These are phyloP conservation scores for Alternaria rosae DNA, from an alignment of 2,329 filamentous ascomycete species.

Conservation along the genomic window DNA sequence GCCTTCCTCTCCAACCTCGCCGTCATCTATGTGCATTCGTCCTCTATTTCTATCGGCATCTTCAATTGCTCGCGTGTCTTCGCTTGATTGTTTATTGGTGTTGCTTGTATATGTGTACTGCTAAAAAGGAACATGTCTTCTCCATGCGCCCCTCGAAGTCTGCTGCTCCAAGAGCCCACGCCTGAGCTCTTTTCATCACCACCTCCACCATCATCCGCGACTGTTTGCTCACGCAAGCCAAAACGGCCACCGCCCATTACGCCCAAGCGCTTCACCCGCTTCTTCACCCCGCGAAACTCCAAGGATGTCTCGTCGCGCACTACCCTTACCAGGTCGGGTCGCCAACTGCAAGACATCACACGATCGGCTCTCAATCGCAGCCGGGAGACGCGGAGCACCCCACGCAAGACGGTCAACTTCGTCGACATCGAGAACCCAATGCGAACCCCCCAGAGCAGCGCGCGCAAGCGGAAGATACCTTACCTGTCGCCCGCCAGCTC, in stretches of 20 bases:
- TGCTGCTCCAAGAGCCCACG: slow-evolving; percentile 42
- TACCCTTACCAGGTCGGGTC: slow-evolving; percentile 49
- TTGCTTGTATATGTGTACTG: slow-evolving; percentile 12
- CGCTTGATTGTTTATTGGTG: slow-evolving; percentile 8
- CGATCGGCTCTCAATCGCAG: slow-evolving; percentile 54
- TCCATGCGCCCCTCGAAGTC: slow-evolving; percentile 30
- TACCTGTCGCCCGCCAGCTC: slow-evolving; percentile 53
- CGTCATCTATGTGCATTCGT: slow-evolving; percentile 15
- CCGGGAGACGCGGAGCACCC: slow-evolving; percentile 40
- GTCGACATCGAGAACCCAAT: slow-evolving; percentile 42
- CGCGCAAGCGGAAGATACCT: slow-evolving; percentile 47
- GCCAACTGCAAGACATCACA: slow-evolving; percentile 60
- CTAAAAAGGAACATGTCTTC: slow-evolving; percentile 35
- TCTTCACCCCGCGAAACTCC: slow-evolving; percentile 58
- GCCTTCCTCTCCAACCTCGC: slow-evolving; percentile 19
- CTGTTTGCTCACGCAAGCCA: slow-evolving; percentile 47
- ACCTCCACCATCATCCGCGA: slow-evolving; percentile 41
- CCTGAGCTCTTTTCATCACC: slow-evolving; percentile 50
- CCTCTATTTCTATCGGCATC: slow-evolving; percentile 5
- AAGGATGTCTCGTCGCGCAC: slow-evolving; percentile 39
- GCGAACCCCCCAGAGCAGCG: slow-evolving; percentile 42
- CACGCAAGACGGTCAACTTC: slow-evolving; percentile 52
- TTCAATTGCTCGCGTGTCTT: slow-evolving; percentile 6
- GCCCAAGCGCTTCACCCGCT: slow-evolving; percentile 59
- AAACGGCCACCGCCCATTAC: slow-evolving; percentile 60